A percentile compares a stretch with the other conserved stretches of the same genome.
These are phyloP conservation scores for Phytophthora rubi DNA, from an alignment of 352 stramenopile species.

Conservation along the genomic window DNA sequence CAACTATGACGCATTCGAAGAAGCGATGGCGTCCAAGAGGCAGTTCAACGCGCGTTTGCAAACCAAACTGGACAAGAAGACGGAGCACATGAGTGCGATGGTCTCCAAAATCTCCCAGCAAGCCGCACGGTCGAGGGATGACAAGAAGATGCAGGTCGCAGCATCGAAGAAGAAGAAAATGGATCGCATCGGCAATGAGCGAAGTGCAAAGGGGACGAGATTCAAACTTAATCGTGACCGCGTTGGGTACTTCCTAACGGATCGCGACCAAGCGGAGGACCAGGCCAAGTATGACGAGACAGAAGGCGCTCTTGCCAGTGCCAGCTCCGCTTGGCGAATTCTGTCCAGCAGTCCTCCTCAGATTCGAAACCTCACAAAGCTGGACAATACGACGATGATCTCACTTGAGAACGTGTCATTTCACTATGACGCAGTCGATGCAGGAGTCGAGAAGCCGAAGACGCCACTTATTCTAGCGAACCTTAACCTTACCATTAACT, in stretches of 20 bases:
- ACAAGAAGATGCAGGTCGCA: constrained; percentile 71
- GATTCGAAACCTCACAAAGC: constrained; percentile 58
- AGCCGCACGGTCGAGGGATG: constrained; percentile 48
- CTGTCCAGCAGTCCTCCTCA: constrained; percentile 51
- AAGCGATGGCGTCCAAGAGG: constrained; percentile 56
- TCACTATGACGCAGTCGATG: constrained; percentile 34
- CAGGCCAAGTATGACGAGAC: constrained; percentile 49
- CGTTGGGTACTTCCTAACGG: constrained; percentile 44
- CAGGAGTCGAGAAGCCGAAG: constrained; percentile 12
- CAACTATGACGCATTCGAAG: constrained; percentile 67
- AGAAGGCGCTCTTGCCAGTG: constrained; percentile 26
- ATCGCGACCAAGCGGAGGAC: constrained; percentile 49
- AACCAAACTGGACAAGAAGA: constrained; percentile 58
- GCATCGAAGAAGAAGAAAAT: constrained; percentile 79
- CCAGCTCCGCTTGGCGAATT: constrained; percentile 48
- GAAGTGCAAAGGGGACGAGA: constrained; percentile 60
- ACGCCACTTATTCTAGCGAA: constrained; percentile 61
- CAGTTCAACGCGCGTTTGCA: constrained; percentile 56
- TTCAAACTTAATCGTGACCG: constrained; percentile 68
- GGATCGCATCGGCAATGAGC: constrained; percentile 57
- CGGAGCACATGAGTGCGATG: constrained; percentile 63
- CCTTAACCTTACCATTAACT: constrained; percentile 75
- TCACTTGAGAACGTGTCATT: constrained; percentile 60
- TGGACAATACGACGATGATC: constrained; percentile 61
- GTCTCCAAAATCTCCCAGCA: constrained; percentile 52